Conservation (phyloP, 1,284 basidiomycete genomes). For the Malassezia dermatis region DNA sequence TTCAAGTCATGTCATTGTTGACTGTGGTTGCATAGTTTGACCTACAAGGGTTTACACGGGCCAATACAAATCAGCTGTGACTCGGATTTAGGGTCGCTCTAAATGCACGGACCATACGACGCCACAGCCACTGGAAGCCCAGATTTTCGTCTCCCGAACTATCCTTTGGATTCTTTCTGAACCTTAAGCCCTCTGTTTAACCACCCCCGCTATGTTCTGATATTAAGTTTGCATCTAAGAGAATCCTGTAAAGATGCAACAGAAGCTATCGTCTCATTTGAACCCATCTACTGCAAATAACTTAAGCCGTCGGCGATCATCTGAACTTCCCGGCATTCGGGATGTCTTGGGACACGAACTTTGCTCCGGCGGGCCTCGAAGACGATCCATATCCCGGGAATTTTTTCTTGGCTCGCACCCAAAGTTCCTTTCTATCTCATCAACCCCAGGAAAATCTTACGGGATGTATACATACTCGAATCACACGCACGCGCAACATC, state of each 20-base stretch:
- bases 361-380: neutral
- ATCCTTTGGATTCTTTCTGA: neutral
- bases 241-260: neutral
- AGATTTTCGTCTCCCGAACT: neutral
- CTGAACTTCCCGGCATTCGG: slow-evolving; percentile 3
- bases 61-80: neutral
- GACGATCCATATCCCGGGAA: neutral
- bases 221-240: neutral
- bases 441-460: neutral
- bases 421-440: neutral
- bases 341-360: slow-evolving; percentile 7
- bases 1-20: neutral
- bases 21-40: neutral
- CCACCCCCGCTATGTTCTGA: neutral
- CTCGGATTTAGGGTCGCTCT: neutral
- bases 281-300: neutral
- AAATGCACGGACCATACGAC: neutral
- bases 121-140: neutral
- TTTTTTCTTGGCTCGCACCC: neutral
- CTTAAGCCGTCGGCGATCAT: neutral
- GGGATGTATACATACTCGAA: neutral
- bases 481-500: neutral
- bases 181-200: neutral
- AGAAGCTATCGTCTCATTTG: slow-evolving; percentile 18
- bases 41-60: neutral